These are phyloP conservation scores for Cucumis melo DNA, from an alignment of 306 rosid species.

Conservation along the genomic window DNA sequence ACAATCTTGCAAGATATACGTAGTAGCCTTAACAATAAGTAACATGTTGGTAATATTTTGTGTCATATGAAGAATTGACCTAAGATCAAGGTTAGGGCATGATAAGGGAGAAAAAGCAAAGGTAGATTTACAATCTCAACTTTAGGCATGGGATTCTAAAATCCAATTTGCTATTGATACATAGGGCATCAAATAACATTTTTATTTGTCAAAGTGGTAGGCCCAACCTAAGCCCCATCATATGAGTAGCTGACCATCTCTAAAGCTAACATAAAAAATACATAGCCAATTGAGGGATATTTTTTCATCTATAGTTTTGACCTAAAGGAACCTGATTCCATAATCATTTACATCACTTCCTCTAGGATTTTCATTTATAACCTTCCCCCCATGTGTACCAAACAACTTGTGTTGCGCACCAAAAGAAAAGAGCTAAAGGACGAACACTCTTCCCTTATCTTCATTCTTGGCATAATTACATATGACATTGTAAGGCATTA, in stretches of 20 bases:
- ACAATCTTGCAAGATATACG: not conserved
- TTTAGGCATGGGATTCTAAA: conserved; percentile 1
- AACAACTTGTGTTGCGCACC: not conserved
- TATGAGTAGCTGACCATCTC: not conserved
- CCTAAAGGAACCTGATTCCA: conserved; percentile 19
- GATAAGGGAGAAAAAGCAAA: not conserved
- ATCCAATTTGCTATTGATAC: not conserved
- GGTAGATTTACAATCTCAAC: not conserved
- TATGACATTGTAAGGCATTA: not conserved
- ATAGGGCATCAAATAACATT: not conserved
- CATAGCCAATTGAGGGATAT: not conserved
- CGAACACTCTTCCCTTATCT: not conserved
- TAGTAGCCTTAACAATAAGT: not conserved
- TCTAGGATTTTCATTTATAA: not conserved
- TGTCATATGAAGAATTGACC: not conserved
- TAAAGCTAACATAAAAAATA: not conserved
- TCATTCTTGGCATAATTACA: not conserved
- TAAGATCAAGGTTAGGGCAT: not conserved
- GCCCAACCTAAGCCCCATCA: not conserved
- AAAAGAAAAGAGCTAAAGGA: not conserved
- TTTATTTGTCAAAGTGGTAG: conserved; percentile 5
- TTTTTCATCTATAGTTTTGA: not conserved
- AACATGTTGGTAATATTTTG: not conserved
- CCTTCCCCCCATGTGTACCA: conserved; percentile 9
- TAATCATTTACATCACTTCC: conserved; percentile 11